phyloP scores from a whole-genome alignment of 768 basidiomycete genomes.

The Tylopilus subfusipes region DNA sequence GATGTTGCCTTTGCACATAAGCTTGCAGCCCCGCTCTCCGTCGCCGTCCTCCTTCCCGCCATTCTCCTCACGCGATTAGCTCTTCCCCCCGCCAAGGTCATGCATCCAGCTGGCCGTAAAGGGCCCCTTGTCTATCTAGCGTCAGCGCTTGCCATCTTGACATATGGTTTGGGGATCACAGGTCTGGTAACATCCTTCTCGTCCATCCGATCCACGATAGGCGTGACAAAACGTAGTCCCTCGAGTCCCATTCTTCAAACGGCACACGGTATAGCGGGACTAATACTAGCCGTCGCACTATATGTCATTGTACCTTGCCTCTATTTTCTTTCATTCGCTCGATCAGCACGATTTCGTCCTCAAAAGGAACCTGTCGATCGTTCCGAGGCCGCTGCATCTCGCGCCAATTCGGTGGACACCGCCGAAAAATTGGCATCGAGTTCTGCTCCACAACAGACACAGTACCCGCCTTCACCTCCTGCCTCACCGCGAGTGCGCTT shows the following conservation, averaged over 20 bases:
- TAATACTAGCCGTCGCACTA: slow-evolving; percentile 59
- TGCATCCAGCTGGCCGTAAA: slow-evolving; percentile 20
- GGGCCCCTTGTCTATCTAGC: slow-evolving; percentile 35
- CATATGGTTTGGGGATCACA: slow-evolving; percentile 59
- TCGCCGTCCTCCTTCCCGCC: slow-evolving; percentile 42
- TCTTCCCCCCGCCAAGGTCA: slow-evolving; percentile 33
- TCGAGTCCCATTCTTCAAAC: slow-evolving; percentile 46
- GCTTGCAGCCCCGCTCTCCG: slow-evolving; percentile 45
- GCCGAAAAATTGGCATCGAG: slow-evolving; percentile 39
- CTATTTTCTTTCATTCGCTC: slow-evolving; percentile 31
- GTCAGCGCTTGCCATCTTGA: slow-evolving; percentile 39
- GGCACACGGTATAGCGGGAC: slow-evolving; percentile 59
- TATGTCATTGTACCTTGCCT: slow-evolving; percentile 51
- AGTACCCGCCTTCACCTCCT: slow-evolving; percentile 30
- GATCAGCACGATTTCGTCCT: slow-evolving; percentile 7
- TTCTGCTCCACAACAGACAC: slow-evolving; percentile 29
- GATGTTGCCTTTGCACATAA: slow-evolving; percentile 47
- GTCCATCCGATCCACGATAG: slow-evolving; percentile 37
- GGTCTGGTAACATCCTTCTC: slow-evolving; percentile 65
- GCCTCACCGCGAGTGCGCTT: slow-evolving; percentile 31
- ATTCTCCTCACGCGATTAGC: slow-evolving; percentile 42
- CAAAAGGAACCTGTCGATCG: slow-evolving; percentile 22
- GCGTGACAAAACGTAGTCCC: slow-evolving; percentile 31
- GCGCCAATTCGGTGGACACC: slow-evolving; percentile 37
- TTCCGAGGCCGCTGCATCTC: slow-evolving; percentile 27